Percentiles rank a stretch among this genome's conserved stretches.
Conservation (phyloP, 306 rosid species). For the Ochetophila trinervis region DNA sequence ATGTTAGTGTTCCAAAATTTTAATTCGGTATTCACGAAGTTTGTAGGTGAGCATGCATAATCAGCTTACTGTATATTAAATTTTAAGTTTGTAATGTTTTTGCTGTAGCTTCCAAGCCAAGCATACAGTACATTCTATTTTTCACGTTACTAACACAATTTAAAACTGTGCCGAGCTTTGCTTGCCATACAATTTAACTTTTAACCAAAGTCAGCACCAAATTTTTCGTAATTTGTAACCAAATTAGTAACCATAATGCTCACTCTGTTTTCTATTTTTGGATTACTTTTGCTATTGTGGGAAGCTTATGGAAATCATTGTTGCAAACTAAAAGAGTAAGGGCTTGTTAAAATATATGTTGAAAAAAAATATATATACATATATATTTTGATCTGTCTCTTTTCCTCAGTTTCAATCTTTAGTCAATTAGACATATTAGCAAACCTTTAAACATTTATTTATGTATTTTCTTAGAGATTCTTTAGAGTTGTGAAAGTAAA, state of each 20-base stretch:
- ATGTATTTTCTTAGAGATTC: conserved; percentile 26
- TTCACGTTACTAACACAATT: too few species aligned
- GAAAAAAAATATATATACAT: background rate
- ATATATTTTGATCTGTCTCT: conserved; percentile 13
- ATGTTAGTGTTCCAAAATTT: too few species aligned
- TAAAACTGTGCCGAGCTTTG: background rate
- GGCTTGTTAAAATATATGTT: conserved; percentile 15
- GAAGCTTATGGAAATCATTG: too few species aligned
- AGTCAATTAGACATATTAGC: conserved; percentile 4
- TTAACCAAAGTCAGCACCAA: background rate
- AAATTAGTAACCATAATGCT: too few species aligned
- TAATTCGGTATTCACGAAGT: too few species aligned
- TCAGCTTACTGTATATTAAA: too few species aligned
- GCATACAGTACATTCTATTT: background rate
- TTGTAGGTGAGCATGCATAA: too few species aligned
- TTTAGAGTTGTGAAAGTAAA: conserved; percentile 38
- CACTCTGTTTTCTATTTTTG: too few species aligned
- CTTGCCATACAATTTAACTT: background rate
- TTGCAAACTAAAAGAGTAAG: background rate
- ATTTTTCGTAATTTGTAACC: too few species aligned
- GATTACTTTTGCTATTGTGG: too few species aligned
- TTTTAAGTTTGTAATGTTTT: too few species aligned
- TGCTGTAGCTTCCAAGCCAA: conserved; percentile 2
- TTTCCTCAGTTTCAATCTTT: background rate
- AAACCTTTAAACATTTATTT: background rate